These are phyloP conservation scores for Solanum pimpinellifolium DNA, from an alignment of 257 asterid genomes.

Conservation along the genomic window DNA sequence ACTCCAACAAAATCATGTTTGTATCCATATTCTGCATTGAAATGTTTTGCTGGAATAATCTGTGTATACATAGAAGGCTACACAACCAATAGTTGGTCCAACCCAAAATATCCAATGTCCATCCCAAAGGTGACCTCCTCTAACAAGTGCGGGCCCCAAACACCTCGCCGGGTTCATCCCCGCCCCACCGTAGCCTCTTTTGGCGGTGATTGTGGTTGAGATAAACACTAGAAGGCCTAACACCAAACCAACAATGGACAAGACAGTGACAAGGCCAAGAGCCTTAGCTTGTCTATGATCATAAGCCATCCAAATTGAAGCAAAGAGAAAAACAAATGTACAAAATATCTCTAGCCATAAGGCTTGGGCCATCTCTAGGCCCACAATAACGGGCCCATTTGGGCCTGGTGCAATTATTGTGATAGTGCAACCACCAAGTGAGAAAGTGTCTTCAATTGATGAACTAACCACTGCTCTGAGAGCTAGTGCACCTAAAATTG, in stretches of 20 bases:
- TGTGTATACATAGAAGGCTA: slow-evolving; percentile 52
- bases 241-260: slow-evolving; percentile 39
- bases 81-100: slow-evolving; percentile 51
- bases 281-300: slow-evolving; percentile 50
- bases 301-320: slow-evolving; percentile 73
- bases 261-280: slow-evolving; percentile 32
- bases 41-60: slow-evolving; percentile 58
- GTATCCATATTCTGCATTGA: slow-evolving; percentile 26
- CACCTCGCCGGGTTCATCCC: slow-evolving; percentile 79
- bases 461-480: slow-evolving; percentile 44
- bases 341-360: slow-evolving; percentile 61
- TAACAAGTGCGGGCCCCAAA: slow-evolving; percentile 56
- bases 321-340: slow-evolving; percentile 46
- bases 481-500: slow-evolving; percentile 57
- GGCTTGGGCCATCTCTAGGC: slow-evolving; percentile 48
- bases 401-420: slow-evolving; percentile 41
- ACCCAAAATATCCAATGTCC: slow-evolving; percentile 80
- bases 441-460: slow-evolving; percentile 20
- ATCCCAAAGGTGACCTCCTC: slow-evolving; percentile 73
- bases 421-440: slow-evolving; percentile 72
- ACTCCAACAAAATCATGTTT: slow-evolving; percentile 46
- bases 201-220: slow-evolving; percentile 38
- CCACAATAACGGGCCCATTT: slow-evolving; percentile 27
- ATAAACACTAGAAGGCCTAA: slow-evolving; percentile 53
- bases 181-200: slow-evolving; percentile 53